Evolutionary conservation across 768 basidiomycete species (phyloP).

Genomic region (Tephrocybe sp.): DNA sequence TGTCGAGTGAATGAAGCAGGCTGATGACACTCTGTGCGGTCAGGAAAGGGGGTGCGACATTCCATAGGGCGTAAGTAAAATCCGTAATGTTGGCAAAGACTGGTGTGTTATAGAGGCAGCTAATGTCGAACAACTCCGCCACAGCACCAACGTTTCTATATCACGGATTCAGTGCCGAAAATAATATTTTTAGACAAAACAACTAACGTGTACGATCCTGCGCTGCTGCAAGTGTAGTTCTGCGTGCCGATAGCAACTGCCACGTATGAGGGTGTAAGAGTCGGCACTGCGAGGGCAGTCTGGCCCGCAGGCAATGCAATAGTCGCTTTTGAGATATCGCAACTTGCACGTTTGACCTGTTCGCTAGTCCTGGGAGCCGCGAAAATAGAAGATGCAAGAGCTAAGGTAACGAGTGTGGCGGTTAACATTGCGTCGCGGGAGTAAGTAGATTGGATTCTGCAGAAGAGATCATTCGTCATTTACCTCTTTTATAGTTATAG

Average conservation of each 20-base stretch:
- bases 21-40: slow-evolving; percentile 12
- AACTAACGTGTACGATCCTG: slow-evolving; percentile 45
- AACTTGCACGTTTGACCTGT: slow-evolving; percentile 7
- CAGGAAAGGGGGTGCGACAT: slow-evolving; percentile 10
- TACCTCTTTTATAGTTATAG: too few species aligned
- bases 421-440: slow-evolving; percentile 19
- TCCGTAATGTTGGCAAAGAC: slow-evolving; percentile 30
- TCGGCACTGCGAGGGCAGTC: slow-evolving; percentile 35
- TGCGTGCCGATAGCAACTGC: slow-evolving; percentile 50
- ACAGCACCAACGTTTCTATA: slow-evolving; percentile 46
- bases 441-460: neutral
- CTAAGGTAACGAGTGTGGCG: slow-evolving; percentile 24
- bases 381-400: slow-evolving; percentile 18
- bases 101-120: slow-evolving; percentile 38
- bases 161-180: neutral
- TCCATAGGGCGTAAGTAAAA: slow-evolving; percentile 27
- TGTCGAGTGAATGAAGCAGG: slow-evolving; percentile 8
- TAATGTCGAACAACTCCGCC: slow-evolving; percentile 55
- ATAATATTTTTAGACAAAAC: neutral
- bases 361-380: slow-evolving; percentile 9
- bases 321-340: slow-evolving; percentile 26
- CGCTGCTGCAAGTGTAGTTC: slow-evolving; percentile 51
- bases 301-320: slow-evolving; percentile 28
- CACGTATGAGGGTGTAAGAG: slow-evolving; percentile 35
- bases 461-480: neutral